Percentiles rank a stretch among this genome's conserved stretches.
Evolutionary conservation across 2,329 filamentous ascomycete species (phyloP).

Genomic region (Ascochyta fabae): DNA sequence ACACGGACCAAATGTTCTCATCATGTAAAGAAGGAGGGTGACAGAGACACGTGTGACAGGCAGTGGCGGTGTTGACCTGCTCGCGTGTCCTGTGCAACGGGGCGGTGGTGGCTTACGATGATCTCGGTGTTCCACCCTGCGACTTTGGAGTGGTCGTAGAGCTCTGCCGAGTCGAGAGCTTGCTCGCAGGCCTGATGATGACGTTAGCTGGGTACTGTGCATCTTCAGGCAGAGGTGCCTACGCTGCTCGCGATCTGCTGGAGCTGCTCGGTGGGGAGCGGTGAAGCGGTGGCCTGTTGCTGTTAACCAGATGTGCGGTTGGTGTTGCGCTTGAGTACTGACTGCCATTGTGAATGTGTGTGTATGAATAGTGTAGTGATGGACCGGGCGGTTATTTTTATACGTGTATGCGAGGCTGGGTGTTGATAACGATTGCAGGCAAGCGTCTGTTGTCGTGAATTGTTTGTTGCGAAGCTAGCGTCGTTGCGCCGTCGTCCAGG

Average conservation of each 20-base stretch:
- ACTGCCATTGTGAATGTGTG: constrained; percentile 38
- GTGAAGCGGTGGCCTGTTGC: constrained; percentile 26
- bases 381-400: background rate
- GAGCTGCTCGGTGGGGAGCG: constrained; percentile 43
- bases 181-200: constrained; percentile 75
- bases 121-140: constrained; percentile 90
- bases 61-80: background rate
- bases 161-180: constrained; percentile 74
- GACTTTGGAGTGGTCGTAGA: constrained; percentile 87
- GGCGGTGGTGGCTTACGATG: constrained; percentile 69
- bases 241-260: constrained; percentile 40
- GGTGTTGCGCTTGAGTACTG: background rate
- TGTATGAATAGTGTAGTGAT: constrained; percentile 21
- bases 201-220: constrained; percentile 10
- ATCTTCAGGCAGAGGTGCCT: constrained; percentile 5
- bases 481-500: constrained; percentile 18
- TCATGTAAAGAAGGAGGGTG: constrained; percentile 57
- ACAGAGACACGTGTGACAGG: constrained; percentile 6
- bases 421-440: constrained; percentile 5
- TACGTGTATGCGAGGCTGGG: constrained; percentile 5
- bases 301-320: background rate
- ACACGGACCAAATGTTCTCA: constrained; percentile 95
- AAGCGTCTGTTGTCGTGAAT: constrained; percentile 26
- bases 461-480: constrained; percentile 20
- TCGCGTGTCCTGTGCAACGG: constrained; percentile 7